A percentile compares a stretch with the other conserved stretches of the same genome.
These are phyloP conservation scores for Phytopythium kandeliae DNA, from an alignment of 352 stramenopile species.

Conservation along the genomic window DNA sequence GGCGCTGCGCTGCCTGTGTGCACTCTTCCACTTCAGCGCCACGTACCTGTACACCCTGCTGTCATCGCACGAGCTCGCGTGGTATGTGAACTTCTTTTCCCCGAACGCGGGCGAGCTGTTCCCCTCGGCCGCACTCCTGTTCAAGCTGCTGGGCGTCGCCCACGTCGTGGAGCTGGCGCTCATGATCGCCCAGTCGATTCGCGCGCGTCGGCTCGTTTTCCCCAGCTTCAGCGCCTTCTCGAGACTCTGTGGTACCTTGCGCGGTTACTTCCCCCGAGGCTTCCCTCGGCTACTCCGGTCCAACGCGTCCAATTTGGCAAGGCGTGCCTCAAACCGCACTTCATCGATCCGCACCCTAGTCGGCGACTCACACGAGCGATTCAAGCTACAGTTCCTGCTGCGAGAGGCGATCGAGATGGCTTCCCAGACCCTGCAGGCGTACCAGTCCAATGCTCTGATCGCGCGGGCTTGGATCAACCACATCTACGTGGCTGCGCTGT, in stretches of 20 bases:
- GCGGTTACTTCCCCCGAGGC: too few relatives aligned
- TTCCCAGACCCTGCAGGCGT: conserved; percentile 17
- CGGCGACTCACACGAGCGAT: conserved; percentile 10
- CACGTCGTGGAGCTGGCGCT: conserved; percentile 8
- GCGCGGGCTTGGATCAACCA: conserved; percentile 15
- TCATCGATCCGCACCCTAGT: conserved; percentile 4
- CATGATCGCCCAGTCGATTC: conserved; percentile 4
- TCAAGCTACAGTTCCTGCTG: conserved; percentile 13
- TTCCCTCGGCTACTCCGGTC: neutral
- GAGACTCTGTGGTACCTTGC: neutral
- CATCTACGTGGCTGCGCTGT: conserved; percentile 12
- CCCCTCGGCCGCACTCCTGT: neutral
- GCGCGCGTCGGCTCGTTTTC: neutral
- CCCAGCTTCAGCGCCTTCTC: neutral
- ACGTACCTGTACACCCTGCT: conserved; percentile 8
- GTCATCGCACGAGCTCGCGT: conserved; percentile 7
- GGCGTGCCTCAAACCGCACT: neutral
- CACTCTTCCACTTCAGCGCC: conserved; percentile 5
- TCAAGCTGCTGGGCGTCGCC: neutral
- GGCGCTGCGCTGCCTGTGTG: conserved; percentile 1
- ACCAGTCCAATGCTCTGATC: conserved; percentile 11
- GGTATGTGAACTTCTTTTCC: conserved; percentile 11
- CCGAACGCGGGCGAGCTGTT: conserved; percentile 3
- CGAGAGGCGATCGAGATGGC: conserved; percentile 16
- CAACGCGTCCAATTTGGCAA: neutral